Conservation (phyloP, 179 eudicot species). For the Drosera spatulata region DNA sequence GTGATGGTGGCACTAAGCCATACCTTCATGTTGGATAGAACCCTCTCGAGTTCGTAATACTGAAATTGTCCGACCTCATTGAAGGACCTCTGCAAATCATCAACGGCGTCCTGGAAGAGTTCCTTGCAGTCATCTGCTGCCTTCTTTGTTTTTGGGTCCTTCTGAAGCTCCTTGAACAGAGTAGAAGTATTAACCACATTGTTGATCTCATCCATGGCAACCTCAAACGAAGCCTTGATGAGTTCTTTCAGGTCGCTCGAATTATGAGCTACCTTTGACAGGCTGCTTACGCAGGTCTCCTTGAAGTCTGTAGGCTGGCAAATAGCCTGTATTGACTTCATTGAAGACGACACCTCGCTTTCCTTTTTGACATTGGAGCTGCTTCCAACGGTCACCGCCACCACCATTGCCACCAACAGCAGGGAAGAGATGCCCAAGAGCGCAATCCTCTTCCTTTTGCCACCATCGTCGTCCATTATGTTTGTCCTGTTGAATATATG, state of each 20-base stretch:
- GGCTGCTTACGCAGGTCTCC: background rate
- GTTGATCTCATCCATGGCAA: conserved; percentile 21
- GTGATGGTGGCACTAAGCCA: conserved; percentile 14
- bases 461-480: background rate
- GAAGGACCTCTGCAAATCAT: conserved; percentile 37
- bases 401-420: conserved; percentile 9
- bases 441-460: background rate
- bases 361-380: background rate
- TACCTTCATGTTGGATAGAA: conserved; percentile 8
- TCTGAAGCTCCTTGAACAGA: background rate
- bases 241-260: no score
- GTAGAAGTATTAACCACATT: conserved; percentile 4
- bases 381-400: conserved; percentile 17
- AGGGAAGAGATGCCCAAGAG: conserved; percentile 6
- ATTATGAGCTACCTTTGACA: background rate
- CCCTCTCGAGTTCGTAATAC: conserved; percentile 2
- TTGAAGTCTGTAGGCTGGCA: conserved; percentile 4
- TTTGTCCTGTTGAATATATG: background rate
- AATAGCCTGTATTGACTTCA: background rate
- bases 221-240: conserved; percentile 33
- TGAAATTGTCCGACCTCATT: conserved; percentile 18
- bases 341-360: background rate
- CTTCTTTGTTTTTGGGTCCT: conserved; percentile 4
- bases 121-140: conserved; percentile 5
- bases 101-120: conserved; percentile 17